phyloP scores from a whole-genome alignment of 1,284 basidiomycete species.

The Fomitopsis palustris region DNA sequence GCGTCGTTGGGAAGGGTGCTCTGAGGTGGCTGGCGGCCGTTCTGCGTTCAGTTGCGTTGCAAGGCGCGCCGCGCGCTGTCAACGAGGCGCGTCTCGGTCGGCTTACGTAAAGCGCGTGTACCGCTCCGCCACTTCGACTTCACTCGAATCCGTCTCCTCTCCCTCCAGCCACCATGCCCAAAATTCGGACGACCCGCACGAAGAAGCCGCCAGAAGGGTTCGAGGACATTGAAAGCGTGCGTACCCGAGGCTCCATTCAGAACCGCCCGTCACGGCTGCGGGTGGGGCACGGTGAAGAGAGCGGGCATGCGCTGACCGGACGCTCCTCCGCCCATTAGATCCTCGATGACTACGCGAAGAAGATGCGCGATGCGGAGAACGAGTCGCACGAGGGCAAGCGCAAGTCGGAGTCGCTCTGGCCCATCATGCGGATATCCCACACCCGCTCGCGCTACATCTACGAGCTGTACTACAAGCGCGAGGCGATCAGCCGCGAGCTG shows the following conservation, averaged over 20 bases:
- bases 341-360: constrained; percentile 92
- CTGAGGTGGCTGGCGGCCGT: neutral
- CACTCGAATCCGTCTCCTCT: neutral
- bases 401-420: constrained; percentile 97
- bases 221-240: constrained; percentile 88
- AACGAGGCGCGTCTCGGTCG: constrained; percentile 7
- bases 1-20: neutral
- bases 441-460: constrained; percentile 96
- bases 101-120: constrained; percentile 9
- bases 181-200: constrained; percentile 91
- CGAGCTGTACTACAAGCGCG: constrained; percentile 98
- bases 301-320: neutral
- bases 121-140: neutral
- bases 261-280: neutral
- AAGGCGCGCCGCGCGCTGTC: constrained; percentile 5
- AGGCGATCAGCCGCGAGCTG: constrained; percentile 89
- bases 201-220: constrained; percentile 96
- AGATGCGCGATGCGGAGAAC: constrained; percentile 97
- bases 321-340: constrained; percentile 45
- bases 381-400: constrained; percentile 98
- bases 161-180: constrained; percentile 68
- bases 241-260: constrained; percentile 17
- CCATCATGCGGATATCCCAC: constrained; percentile 97
- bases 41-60: neutral
- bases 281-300: neutral